Percentiles rank a stretch among this genome's conserved stretches.
Conservation (phyloP, 225 moss, liverwort and hornwort genomes). For the Bryum argenteum region DNA sequence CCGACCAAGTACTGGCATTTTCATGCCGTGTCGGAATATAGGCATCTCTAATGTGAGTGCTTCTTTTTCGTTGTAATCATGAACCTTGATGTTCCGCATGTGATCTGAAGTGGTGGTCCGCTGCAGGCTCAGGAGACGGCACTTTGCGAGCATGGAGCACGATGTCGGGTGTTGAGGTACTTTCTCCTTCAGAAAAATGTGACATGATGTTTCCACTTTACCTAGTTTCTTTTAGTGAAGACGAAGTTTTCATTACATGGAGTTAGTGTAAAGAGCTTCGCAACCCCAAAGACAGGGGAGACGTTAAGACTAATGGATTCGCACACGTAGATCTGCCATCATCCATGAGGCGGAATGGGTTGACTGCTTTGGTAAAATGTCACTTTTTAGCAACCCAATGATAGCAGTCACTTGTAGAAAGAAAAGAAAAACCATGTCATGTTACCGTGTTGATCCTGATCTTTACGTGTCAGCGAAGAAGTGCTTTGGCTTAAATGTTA, state of each 20-base stretch:
- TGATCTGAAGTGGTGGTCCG: background rate
- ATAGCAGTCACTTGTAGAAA: background rate
- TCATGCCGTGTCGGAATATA: background rate
- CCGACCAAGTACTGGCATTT: slow-evolving; percentile 6
- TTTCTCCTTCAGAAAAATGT: slow-evolving; percentile 1
- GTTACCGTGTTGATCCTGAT: background rate
- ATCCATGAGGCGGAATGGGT: background rate
- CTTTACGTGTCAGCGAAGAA: background rate
- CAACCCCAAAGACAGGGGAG: background rate
- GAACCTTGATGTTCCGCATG: slow-evolving; percentile 23
- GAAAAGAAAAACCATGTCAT: background rate
- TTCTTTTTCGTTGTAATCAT: slow-evolving; percentile 1
- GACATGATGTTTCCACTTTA: background rate
- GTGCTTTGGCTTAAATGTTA: slow-evolving; percentile 1
- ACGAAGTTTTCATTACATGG: background rate
- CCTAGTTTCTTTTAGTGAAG: slow-evolving; percentile 3
- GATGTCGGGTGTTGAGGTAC: slow-evolving; percentile 73
- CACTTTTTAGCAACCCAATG: background rate
- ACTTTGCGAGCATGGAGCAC: slow-evolving; percentile 91
- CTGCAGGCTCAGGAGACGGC: slow-evolving; percentile 95
- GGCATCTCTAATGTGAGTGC: slow-evolving; percentile 9
- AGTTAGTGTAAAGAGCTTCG: background rate
- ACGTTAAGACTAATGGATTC: background rate
- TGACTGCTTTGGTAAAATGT: background rate
- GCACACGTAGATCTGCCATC: background rate